Evolutionary conservation across 805 yeast genomes (phyloP).

Genomic region (Kockiozyma suomiensis): DNA sequence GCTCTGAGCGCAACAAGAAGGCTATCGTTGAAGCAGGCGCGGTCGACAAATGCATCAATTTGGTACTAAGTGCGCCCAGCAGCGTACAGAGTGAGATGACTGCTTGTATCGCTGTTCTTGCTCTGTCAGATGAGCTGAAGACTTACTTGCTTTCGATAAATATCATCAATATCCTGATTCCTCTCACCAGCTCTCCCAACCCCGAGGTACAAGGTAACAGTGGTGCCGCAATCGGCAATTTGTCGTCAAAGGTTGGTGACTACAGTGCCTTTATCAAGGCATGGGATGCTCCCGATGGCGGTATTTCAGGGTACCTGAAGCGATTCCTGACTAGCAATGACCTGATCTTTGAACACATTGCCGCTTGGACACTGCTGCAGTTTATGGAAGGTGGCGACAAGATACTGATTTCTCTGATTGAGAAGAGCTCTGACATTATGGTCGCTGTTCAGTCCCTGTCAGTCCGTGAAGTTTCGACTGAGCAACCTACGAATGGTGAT

Average conservation of each 20-base stretch:
- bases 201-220: slow-evolving; percentile 97
- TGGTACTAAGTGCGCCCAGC: slow-evolving; percentile 83
- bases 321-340: slow-evolving; percentile 81
- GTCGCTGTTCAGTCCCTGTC: slow-evolving; percentile 43
- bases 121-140: slow-evolving; percentile 93
- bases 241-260: slow-evolving; percentile 86
- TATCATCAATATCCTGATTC: slow-evolving; percentile 83
- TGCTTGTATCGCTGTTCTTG: slow-evolving; percentile 95
- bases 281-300: slow-evolving; percentile 81
- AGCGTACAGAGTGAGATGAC: slow-evolving; percentile 94
- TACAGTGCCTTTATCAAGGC: slow-evolving; percentile 75
- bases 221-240: slow-evolving; percentile 96
- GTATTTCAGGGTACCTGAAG: slow-evolving; percentile 79
- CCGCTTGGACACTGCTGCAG: slow-evolving; percentile 94
- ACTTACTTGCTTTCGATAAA: slow-evolving; percentile 79
- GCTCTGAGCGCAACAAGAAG: slow-evolving; percentile 87
- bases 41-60: slow-evolving; percentile 85
- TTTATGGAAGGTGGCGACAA: slow-evolving; percentile 81
- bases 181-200: slow-evolving; percentile 82
- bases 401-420: slow-evolving; percentile 49
- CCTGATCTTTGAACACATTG: slow-evolving; percentile 96
- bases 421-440: slow-evolving; percentile 41
- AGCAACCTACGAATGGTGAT: slow-evolving; percentile 22
- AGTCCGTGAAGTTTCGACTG: slow-evolving; percentile 36
- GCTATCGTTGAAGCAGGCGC: slow-evolving; percentile 95